phyloP scores from a whole-genome alignment of 345 rosid genomes.

The Eutrema japonicum region DNA sequence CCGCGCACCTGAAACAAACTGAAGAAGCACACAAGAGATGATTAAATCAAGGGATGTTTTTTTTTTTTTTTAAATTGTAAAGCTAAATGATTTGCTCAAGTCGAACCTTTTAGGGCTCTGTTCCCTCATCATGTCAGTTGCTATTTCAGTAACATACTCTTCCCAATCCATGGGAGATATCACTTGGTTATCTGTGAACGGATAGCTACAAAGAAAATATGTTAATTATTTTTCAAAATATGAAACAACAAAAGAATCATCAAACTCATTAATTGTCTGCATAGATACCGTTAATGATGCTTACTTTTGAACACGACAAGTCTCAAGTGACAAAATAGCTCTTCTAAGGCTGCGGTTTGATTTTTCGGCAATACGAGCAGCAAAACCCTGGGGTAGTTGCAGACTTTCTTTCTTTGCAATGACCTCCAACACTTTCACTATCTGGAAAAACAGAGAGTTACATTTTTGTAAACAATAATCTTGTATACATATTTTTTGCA shows the following conservation, averaged over 20 bases:
- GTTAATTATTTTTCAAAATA: not conserved
- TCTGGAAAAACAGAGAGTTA: conserved; percentile 51
- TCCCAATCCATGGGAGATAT: conserved; percentile 98
- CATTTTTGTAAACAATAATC: not conserved
- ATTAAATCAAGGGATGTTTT: not conserved
- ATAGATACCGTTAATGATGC: conserved; percentile 27
- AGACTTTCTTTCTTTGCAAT: conserved; percentile 84
- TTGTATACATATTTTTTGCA: not conserved
- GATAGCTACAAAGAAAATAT: conserved; percentile 57
- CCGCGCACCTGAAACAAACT: conserved; percentile 95
- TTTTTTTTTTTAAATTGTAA: not conserved
- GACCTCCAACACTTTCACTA: conserved; percentile 77
- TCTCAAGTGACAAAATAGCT: conserved; percentile 84
- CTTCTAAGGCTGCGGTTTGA: conserved; percentile 86
- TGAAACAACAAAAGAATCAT: conserved; percentile 14
- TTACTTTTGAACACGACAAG: conserved; percentile 90
- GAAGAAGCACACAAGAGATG: conserved; percentile 34
- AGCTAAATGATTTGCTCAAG: conserved; percentile 8
- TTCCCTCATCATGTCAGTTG: conserved; percentile 90
- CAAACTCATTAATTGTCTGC: not conserved
- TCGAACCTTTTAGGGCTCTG: conserved; percentile 87
- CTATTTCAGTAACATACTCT: conserved; percentile 83
- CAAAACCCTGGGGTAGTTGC: conserved; percentile 83
- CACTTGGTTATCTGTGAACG: conserved; percentile 69
- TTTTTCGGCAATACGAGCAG: conserved; percentile 80